These are phyloP conservation scores for Cokeromyces recurvatus DNA, from an alignment of 371 early-diverging fungal genomes.

Conservation along the genomic window DNA sequence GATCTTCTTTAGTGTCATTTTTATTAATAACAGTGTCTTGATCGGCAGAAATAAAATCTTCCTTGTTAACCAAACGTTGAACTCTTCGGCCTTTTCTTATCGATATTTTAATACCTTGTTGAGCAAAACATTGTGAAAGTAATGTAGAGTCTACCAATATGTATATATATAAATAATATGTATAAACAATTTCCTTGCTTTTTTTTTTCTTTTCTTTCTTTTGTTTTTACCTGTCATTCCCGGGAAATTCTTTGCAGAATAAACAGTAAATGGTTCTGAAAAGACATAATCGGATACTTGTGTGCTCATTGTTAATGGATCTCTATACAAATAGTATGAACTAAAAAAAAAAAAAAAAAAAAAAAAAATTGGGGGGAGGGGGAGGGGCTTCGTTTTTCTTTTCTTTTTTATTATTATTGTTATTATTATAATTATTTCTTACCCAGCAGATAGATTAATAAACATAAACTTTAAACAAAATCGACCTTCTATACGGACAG, in stretches of 20 bases:
- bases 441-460: conserved; percentile 28
- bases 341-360: no score
- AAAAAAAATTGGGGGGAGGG: no score
- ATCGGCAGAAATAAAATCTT: no score
- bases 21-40: no score
- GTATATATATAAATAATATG: no score
- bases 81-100: conserved; percentile 48
- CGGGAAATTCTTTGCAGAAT: conserved; percentile 53
- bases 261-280: conserved; percentile 42
- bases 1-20: no score
- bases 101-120: conserved; percentile 63
- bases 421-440: neutral
- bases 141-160: conserved; percentile 61
- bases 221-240: conserved; percentile 53
- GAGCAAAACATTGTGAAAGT: conserved; percentile 63
- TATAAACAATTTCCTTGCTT: neutral
- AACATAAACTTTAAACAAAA: conserved; percentile 44
- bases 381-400: no score
- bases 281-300: conserved; percentile 20
- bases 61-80: no score
- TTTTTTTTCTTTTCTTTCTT: neutral
- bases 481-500: conserved; percentile 40
- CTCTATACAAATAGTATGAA: conserved; percentile 12
- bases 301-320: conserved; percentile 33
- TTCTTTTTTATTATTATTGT: no score